Evolutionary conservation across 345 rosid species (phyloP), one percentile per base, ranked within the genome.

Genomic region (Psidium friedrichsthalianum): DNA sequence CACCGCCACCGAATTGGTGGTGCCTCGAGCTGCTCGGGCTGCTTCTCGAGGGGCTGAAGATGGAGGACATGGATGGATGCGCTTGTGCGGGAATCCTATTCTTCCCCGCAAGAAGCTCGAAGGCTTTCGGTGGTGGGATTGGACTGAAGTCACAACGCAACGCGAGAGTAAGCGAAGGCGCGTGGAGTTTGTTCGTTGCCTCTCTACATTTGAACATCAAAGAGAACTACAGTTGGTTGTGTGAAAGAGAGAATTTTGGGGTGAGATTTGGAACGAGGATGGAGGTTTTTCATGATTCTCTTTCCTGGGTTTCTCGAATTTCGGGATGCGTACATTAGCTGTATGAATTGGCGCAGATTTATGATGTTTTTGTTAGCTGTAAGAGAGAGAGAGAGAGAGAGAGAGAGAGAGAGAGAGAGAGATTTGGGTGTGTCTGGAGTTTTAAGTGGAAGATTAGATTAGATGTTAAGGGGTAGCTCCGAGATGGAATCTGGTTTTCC

Each of bases 21-120:
- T 92, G 32, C 89, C 98, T 89, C 52, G 91, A 90, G 90, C 95
- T 92, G 74, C 94, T 96, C 83, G 95, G 95, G 87, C 93, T 93
- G 85, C 95, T 93, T 12, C 94, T 87, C 61, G 97, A 86, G 52
- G 87, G 93, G 89, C 95, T 93, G 89, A 89, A 94, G 54, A 78
- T 74, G 40, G 94, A 87, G 49, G 93, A 89, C 96, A 92, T 91
- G 83, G 87, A 88, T n/a, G 74, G 36, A 36, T 36, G 36, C 11
- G 74, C 74, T 20, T 36, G 74, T 61, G 42, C 78, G 24, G 78
- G 24, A 69, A 69, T 69, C 24, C 24, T 69, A 69, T 18, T 69
- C 78, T 32, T 40, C 78, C 44, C 44, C 5, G 10, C 6, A 69
- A 18, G 44, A 21, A 69, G 78, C 78, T 69, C 24, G 12, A 32